Base-by-base conservation (phyloP, 164 flowering plant genomes). In the Dillenia turbinata region DNA sequence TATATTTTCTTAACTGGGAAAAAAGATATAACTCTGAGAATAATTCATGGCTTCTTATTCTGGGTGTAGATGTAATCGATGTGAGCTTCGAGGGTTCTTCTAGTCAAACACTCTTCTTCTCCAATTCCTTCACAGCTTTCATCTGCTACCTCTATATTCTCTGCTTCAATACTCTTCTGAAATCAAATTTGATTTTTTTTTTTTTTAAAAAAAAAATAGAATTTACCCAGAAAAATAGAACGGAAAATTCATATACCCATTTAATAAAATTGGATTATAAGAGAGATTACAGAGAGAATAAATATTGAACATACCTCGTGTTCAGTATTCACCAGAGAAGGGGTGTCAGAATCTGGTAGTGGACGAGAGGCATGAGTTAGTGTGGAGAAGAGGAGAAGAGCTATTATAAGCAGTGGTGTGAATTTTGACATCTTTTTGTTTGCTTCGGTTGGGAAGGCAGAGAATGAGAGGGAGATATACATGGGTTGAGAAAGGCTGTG, bases 21-120 rank as follows among this genome's bases (percentile, higher is more conserved):
- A 33, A 33, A 33, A 33, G 5, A 33, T 33, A 33, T 33, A 33
- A 4, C 4, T 33, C 5, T 33, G 40, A 33, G 40, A 33, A 26
- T 5, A 33, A 40, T 9, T 61, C 56, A 61, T 11, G 64, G 64
- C 24, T 61, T 61, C 5, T 40, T 51, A 12, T 61, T 11, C 44
- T 69, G 73, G 15, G 73, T 69, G 54, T 69, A 69, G 26, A 69
- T 69, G 47, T 69, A 69, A 50, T 69, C 73, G 49, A 54, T 14
- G 60, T 69, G 73, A 48, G 73, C 73, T 16, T 26, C 67, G 49
- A 65, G 60, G 1, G 68, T 63, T 55, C 72, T 69, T 16, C 64
- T 64, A 67, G 44, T 69, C 55, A 69, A 59, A 19, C 69, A 69
- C 26, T 69, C 73, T 54, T 69, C 73, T 9, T 59, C 61, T n/a